These are phyloP conservation scores for Vigna reflexopilosa DNA, from an alignment of 306 rosid species.

Conservation along the genomic window DNA sequence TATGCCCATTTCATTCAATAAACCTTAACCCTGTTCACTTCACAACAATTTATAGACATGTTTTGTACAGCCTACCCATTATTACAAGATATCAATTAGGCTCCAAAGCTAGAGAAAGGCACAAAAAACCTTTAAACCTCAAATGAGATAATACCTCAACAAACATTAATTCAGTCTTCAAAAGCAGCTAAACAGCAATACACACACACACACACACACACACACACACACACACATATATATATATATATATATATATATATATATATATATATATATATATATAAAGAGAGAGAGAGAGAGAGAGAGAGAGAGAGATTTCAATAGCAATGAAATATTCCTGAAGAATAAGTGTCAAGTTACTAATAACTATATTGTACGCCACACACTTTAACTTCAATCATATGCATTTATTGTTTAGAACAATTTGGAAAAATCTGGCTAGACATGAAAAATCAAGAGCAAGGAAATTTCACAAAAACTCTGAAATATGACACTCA, in stretches of 20 bases:
- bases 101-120: constrained; percentile 21
- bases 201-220: too few species aligned
- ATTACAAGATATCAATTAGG: constrained; percentile 19
- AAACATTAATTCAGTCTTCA: too few species aligned
- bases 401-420: constrained; percentile 17
- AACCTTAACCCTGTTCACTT: constrained; percentile 8
- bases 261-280: too few species aligned
- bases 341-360: not conserved
- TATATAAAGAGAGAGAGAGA: too few species aligned
- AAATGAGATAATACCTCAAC: not conserved
- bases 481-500: not conserved
- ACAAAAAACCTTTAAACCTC: constrained; percentile 13
- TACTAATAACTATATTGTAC: not conserved
- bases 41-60: not conserved
- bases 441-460: constrained; percentile 5
- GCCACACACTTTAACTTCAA: constrained; percentile 6
- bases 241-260: too few species aligned
- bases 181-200: too few species aligned
- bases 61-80: constrained; percentile 13
- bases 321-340: not conserved
- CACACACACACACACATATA: too few species aligned
- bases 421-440: constrained; percentile 2
- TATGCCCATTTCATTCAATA: constrained; percentile 5
- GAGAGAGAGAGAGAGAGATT: not conserved
- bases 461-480: constrained; percentile 13